Evolutionary conservation across 2,329 filamentous ascomycete species (phyloP).

Genomic region (Tolypocladium endophyticum): DNA sequence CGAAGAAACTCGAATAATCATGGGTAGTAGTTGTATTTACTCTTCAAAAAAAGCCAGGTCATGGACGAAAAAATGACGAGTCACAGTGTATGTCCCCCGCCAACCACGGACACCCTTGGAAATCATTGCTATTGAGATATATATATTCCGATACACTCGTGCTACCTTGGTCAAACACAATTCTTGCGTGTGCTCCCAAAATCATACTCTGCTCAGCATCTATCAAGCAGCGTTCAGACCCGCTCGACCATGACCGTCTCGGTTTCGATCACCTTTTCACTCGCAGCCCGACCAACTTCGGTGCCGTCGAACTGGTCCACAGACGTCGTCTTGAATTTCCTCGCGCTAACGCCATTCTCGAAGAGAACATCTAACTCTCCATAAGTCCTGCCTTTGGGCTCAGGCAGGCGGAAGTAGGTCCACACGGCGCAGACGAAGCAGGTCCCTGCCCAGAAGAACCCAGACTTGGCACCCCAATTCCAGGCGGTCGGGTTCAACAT

Average conservation of each 20-base stretch:
- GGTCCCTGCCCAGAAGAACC: conserved; percentile 33
- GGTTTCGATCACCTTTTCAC: conserved; percentile 8
- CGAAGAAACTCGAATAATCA: too few species aligned
- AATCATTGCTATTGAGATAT: too few species aligned
- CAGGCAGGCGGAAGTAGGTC: conserved; percentile 41
- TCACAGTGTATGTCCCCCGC: too few species aligned
- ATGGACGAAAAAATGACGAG: too few species aligned
- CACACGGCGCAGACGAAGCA: conserved; percentile 35
- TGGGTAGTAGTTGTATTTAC: too few species aligned
- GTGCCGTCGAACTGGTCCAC: conserved; percentile 15
- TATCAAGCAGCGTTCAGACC: not conserved
- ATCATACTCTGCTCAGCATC: not conserved
- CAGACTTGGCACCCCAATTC: conserved; percentile 37
- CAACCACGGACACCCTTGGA: too few species aligned
- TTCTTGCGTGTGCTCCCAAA: too few species aligned
- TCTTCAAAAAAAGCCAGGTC: too few species aligned
- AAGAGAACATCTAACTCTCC: conserved; percentile 48
- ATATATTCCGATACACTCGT: too few species aligned
- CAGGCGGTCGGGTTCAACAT: conserved; percentile 36
- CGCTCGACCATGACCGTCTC: conserved; percentile 7
- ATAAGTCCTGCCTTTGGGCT: conserved; percentile 42
- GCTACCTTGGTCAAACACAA: too few species aligned
- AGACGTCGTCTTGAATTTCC: conserved; percentile 26
- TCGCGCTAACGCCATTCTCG: conserved; percentile 28
- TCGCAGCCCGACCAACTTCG: not conserved